Evolutionary conservation across 768 basidiomycete genomes (phyloP).

Genomic region (Cystobasidium ongulense): DNA sequence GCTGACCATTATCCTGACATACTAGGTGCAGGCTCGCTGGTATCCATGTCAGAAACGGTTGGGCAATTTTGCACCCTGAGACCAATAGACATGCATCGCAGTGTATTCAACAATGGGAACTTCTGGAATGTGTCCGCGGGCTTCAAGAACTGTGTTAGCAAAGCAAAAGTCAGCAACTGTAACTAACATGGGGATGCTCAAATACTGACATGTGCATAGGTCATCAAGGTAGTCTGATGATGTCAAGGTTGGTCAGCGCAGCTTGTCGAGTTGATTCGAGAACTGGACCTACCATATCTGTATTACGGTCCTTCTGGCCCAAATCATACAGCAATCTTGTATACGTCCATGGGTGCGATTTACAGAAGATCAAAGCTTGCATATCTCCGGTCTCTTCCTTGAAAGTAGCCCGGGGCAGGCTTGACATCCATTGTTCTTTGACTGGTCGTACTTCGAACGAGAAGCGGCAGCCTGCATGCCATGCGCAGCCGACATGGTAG

Average conservation of each 20-base stretch:
- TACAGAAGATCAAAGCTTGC: slow-evolving; percentile 11
- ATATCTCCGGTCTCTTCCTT: slow-evolving; percentile 13
- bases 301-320: slow-evolving; percentile 8
- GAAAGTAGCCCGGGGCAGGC: neutral
- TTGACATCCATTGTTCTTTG: neutral
- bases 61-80: neutral
- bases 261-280: no score
- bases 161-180: no score
- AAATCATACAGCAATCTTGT: slow-evolving; percentile 7
- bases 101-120: neutral
- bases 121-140: neutral
- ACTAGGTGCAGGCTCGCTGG: no score
- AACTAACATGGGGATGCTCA: no score
- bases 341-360: neutral
- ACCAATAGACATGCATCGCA: neutral
- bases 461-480: slow-evolving; percentile 71
- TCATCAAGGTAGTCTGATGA: slow-evolving; percentile 8
- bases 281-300: slow-evolving; percentile 4
- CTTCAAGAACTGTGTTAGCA: neutral
- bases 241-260: neutral
- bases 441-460: slow-evolving; percentile 67
- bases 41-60: neutral
- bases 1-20: no score
- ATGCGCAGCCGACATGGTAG: slow-evolving; percentile 85
- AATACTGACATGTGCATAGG: neutral